Conservation (phyloP, 2,329 filamentous ascomycete genomes). For the Plenodomus biglobosus region DNA sequence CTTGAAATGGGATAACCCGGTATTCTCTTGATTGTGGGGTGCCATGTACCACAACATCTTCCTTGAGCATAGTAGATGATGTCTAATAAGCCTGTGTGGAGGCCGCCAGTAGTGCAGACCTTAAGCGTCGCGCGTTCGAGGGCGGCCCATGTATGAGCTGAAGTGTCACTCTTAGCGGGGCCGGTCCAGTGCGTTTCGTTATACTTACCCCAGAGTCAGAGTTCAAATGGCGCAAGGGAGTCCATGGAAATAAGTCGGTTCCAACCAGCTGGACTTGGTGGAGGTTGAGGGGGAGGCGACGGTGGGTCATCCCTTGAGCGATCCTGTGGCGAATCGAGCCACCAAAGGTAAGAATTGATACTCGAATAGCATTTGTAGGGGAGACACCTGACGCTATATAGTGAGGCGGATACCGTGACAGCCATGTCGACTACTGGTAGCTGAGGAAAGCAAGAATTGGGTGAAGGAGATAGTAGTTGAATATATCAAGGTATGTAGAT, state of each 20-base stretch:
- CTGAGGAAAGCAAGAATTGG: not conserved
- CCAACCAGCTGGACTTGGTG: conserved; percentile 44
- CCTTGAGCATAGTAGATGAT: too few relatives aligned
- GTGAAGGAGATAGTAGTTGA: not conserved
- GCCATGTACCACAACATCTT: too few relatives aligned
- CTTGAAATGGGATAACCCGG: too few relatives aligned
- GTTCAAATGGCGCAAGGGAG: conserved; percentile 19
- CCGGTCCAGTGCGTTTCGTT: not conserved
- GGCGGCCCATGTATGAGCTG: not conserved
- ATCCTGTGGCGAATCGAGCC: conserved; percentile 14
- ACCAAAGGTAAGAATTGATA: not conserved
- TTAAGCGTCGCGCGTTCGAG: too few relatives aligned
- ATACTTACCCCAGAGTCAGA: conserved; percentile 10
- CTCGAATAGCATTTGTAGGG: not conserved
- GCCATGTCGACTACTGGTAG: conserved; percentile 1
- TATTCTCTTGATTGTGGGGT: too few relatives aligned
- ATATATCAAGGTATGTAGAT: not conserved
- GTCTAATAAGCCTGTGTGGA: too few relatives aligned
- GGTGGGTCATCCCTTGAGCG: conserved; percentile 43
- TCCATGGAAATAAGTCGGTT: conserved; percentile 20
- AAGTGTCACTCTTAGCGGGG: not conserved
- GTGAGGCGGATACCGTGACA: conserved; percentile 2
- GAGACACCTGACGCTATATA: not conserved
- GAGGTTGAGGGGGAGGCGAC: conserved; percentile 45
- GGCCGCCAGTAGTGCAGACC: too few relatives aligned